Evolutionary conservation across 805 yeast species (phyloP).

Genomic region (Lachancea quebecensis): DNA sequence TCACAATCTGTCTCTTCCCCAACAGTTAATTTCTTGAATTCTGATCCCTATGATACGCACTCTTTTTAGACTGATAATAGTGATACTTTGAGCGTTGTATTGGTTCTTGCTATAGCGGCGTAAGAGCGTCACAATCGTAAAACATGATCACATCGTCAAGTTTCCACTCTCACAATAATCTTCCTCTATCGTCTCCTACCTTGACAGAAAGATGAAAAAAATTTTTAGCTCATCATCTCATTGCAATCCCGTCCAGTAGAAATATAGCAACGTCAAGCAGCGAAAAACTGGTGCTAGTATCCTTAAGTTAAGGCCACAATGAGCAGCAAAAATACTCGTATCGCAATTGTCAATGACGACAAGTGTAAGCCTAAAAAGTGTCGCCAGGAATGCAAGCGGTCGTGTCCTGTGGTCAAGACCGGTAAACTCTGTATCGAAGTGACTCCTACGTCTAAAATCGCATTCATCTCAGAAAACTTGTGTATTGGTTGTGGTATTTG

Average conservation of each 20-base stretch:
- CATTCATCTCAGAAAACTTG: constrained; percentile 86
- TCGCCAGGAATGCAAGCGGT: constrained; percentile 94
- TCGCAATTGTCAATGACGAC: constrained; percentile 91
- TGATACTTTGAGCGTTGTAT: too few species aligned
- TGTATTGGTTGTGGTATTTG: constrained; percentile 99
- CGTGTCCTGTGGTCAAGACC: constrained; percentile 97
- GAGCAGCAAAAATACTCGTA: constrained; percentile 59
- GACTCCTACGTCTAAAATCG: constrained; percentile 80
- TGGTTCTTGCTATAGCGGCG: too few species aligned
- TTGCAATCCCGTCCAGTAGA: neutral
- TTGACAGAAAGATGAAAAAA: neutral
- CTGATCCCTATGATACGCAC: too few species aligned
- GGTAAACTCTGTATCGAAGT: constrained; percentile 98
- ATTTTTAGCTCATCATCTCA: constrained; percentile 7
- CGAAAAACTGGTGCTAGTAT: neutral
- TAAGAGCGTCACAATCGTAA: too few species aligned
- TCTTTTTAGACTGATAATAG: too few species aligned
- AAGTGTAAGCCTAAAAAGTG: constrained; percentile 97
- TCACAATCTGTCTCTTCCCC: too few species aligned
- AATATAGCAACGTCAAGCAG: neutral
- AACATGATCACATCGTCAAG: too few species aligned
- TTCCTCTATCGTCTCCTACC: neutral
- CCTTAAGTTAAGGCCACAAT: constrained; percentile 10
- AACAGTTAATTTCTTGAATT: too few species aligned
- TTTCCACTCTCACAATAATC: neutral